Evolutionary conservation across 2,329 filamentous ascomycete species (phyloP).

Genomic region (Bipolaris gigantea): DNA sequence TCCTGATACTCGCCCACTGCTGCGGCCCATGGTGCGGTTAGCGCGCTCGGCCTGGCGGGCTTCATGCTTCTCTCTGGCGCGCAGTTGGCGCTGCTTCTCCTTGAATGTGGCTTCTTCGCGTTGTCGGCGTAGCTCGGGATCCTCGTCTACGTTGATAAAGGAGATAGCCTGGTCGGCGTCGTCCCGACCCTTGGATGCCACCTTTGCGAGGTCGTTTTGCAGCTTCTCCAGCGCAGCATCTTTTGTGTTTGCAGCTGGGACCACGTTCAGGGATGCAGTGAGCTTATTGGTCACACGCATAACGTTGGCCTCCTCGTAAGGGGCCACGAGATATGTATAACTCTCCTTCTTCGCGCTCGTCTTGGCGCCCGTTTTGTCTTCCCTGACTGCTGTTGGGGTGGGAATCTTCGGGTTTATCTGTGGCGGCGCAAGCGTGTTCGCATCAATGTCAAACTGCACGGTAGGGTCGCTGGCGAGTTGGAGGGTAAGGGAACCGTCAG

Average conservation of each 20-base stretch:
- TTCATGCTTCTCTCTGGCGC: constrained; percentile 68
- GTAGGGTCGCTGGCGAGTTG: constrained; percentile 68
- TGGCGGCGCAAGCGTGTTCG: constrained; percentile 68
- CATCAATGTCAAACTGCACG: constrained; percentile 74
- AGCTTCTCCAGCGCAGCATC: constrained; percentile 72
- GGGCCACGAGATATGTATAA: constrained; percentile 75
- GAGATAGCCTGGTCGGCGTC: constrained; percentile 58
- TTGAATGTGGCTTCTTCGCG: constrained; percentile 75
- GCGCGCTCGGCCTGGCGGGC: constrained; percentile 64
- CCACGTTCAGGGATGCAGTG: constrained; percentile 70
- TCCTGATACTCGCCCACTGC: constrained; percentile 57
- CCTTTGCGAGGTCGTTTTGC: constrained; percentile 67
- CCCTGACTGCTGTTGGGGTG: constrained; percentile 48
- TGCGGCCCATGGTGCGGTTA: constrained; percentile 53
- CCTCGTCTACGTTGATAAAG: constrained; percentile 70
- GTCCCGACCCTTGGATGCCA: constrained; percentile 54
- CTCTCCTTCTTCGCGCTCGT: constrained; percentile 61
- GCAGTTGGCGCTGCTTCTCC: constrained; percentile 65
- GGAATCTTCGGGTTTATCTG: constrained; percentile 54
- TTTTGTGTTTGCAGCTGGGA: constrained; percentile 66
- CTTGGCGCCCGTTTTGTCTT: constrained; percentile 18
- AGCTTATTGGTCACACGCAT: constrained; percentile 76
- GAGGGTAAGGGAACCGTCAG: constrained; percentile 75
- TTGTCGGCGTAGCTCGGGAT: constrained; percentile 74
- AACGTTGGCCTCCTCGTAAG: constrained; percentile 67